Evolutionary conservation across 768 basidiomycete species (phyloP).

Genomic region (Asterophora parasitica): DNA sequence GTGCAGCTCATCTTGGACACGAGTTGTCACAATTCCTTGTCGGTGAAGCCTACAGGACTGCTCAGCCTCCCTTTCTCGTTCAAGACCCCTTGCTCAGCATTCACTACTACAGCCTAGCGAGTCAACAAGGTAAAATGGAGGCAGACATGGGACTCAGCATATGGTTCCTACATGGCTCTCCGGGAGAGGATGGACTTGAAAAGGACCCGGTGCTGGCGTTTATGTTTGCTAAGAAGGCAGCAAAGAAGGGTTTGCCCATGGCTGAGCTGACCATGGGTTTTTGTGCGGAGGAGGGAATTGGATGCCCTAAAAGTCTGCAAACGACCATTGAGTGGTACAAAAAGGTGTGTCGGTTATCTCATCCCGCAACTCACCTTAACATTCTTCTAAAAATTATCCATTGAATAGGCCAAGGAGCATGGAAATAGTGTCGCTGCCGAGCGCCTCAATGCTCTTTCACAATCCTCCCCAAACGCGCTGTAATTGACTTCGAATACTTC

Average conservation of each 20-base stretch:
- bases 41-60: conserved; percentile 90
- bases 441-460: conserved; percentile 64
- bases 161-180: conserved; percentile 95
- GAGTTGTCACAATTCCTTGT: conserved; percentile 94
- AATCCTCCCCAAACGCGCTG: conserved; percentile 57
- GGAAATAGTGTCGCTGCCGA: conserved; percentile 78
- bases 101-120: conserved; percentile 82
- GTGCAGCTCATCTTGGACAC: conserved; percentile 81
- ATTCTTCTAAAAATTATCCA: background rate
- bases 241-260: conserved; percentile 64
- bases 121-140: conserved; percentile 82
- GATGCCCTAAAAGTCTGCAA: conserved; percentile 56
- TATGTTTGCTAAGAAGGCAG: conserved; percentile 88
- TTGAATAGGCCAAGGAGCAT: conserved; percentile 60
- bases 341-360: conserved; percentile 24
- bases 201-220: conserved; percentile 84
- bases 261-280: conserved; percentile 97
- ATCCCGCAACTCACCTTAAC: background rate
- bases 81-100: conserved; percentile 86
- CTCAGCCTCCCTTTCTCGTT: conserved; percentile 78
- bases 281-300: conserved; percentile 90
- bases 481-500: too few species aligned
- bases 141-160: conserved; percentile 97
- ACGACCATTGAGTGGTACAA: conserved; percentile 77
- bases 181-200: conserved; percentile 60